Conservation (phyloP, 2,329 filamentous ascomycete species). For the Penicillium sclerotiorum region DNA sequence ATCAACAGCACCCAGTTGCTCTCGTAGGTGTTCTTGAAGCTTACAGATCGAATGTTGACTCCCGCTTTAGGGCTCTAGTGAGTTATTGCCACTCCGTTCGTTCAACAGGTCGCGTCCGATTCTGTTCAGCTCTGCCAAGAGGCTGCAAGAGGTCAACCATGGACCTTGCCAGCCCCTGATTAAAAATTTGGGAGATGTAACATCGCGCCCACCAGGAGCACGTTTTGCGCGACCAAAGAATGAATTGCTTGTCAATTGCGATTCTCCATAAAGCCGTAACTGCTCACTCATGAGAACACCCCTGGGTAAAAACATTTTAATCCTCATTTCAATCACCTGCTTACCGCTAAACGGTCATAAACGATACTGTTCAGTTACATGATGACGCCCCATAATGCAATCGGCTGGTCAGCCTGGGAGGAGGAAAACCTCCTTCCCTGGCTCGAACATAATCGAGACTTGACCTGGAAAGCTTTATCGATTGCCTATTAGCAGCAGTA, state of each 20-base stretch:
- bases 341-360: background rate
- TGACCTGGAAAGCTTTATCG: conserved; percentile 1
- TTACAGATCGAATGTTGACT: background rate
- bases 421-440: conserved; percentile 3
- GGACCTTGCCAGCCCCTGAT: background rate
- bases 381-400: background rate
- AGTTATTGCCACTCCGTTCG: background rate
- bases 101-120: background rate
- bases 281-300: background rate
- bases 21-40: too few species aligned
- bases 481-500: background rate
- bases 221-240: background rate
- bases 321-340: background rate
- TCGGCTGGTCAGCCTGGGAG: background rate
- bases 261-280: background rate
- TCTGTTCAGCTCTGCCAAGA: background rate
- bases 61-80: background rate
- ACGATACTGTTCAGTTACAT: background rate
- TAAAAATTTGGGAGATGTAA: background rate
- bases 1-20: too few species aligned
- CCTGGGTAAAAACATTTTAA: background rate
- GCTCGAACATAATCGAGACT: background rate
- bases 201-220: background rate
- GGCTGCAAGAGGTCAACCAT: background rate
- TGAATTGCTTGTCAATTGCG: background rate